A percentile compares a stretch with the other conserved stretches of the same genome.
These are phyloP conservation scores for Beta corolliflora DNA, from an alignment of 179 eudicot species.

Conservation along the genomic window DNA sequence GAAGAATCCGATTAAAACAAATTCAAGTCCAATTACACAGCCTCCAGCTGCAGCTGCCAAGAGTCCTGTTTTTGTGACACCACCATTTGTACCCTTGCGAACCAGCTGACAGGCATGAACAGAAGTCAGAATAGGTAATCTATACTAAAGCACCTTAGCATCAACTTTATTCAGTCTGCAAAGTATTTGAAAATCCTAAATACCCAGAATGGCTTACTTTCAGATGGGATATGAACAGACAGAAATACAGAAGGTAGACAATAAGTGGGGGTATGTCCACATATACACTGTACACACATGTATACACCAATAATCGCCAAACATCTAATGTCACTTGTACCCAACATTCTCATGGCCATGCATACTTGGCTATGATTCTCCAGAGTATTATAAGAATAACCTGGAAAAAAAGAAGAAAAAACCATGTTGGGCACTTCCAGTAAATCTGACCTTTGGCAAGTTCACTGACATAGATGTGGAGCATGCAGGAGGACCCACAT, in stretches of 20 bases:
- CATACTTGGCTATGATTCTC: background rate
- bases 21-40: constrained; percentile 64
- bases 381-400: background rate
- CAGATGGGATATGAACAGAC: background rate
- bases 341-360: background rate
- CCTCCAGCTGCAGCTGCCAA: constrained; percentile 92
- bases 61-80: constrained; percentile 80
- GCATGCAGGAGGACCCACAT: background rate
- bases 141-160: constrained; percentile 24
- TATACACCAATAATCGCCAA: background rate
- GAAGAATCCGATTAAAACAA: constrained; percentile 62
- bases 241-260: background rate
- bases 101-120: constrained; percentile 60
- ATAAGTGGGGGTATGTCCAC: background rate
- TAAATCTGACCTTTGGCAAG: background rate
- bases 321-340: background rate
- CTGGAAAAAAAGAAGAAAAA: background rate
- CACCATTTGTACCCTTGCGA: constrained; percentile 96
- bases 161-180: constrained; percentile 26
- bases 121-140: constrained; percentile 20
- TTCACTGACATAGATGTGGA: background rate
- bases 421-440: background rate
- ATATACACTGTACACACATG: no score
- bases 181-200: background rate
- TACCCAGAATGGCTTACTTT: constrained; percentile 3